phyloP scores from a whole-genome alignment of 805 yeast genomes.

The Torulaspora delbrueckii region DNA sequence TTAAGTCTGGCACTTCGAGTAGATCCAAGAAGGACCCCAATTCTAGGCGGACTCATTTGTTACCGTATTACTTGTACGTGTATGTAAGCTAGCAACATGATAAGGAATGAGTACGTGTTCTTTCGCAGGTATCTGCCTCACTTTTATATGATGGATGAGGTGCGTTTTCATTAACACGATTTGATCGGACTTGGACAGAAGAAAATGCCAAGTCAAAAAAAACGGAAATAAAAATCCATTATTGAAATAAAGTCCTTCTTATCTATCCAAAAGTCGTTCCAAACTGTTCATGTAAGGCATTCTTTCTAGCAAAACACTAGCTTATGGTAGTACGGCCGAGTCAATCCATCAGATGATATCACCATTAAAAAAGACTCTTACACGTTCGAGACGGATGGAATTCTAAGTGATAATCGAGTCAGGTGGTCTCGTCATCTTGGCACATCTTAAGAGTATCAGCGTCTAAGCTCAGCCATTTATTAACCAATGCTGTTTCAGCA shows the following conservation, averaged over 20 bases:
- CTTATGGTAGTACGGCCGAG: background rate
- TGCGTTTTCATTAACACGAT: background rate
- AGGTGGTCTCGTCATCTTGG: too few species aligned
- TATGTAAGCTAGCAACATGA: background rate
- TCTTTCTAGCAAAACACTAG: background rate
- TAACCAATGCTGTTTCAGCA: too few species aligned
- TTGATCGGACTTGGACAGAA: background rate
- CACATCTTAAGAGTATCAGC: too few species aligned
- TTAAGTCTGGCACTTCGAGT: constrained; percentile 14
- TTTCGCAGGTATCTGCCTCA: background rate
- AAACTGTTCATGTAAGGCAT: too few species aligned
- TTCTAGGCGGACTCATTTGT: constrained; percentile 3
- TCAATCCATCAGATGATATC: background rate
- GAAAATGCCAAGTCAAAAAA: background rate
- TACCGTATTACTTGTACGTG: background rate
- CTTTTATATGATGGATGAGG: background rate
- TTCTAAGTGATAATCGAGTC: too few species aligned
- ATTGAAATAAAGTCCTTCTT: background rate
- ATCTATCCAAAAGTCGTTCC: background rate
- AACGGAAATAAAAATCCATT: background rate
- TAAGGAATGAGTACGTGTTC: background rate
- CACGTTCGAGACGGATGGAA: too few species aligned
- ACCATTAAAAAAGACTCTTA: too few species aligned
- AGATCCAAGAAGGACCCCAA: constrained; percentile 20
- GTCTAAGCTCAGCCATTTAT: too few species aligned